Base-by-base conservation (phyloP, 352 stramenopile genomes). In the Phytophthora crassamura region DNA sequence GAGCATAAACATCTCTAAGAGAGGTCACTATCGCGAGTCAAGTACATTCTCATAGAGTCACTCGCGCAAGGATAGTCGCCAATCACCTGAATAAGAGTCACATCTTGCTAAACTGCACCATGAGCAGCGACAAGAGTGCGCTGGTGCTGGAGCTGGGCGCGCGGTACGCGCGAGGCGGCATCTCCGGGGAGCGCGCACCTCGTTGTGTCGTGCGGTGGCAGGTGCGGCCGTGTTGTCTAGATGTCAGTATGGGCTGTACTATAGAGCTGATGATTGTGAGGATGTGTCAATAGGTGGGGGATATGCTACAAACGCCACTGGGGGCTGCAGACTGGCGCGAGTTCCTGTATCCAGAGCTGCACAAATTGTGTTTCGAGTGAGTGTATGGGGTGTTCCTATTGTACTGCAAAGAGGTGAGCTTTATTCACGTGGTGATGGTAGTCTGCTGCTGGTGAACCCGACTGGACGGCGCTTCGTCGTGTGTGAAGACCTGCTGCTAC, bases 131-230 rank as follows among this genome's bases (percentile, higher is more conserved):
- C 56, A 87, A 85, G 74, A 81, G 60, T 45, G 74, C 83, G 75
- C 80, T 96, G 46, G 86, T 96, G 66, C 64, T 96, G 51, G 88
- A 96, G 62, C 53, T 96, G 30, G 88, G 88, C 39, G 63, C 68
- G 15, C 83, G 82, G 40, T 93, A 82, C 71, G 60, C 88, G 39
- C 84, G 87, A 57, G 85, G 75, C 54, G 88, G 88, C 14, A 59
- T 96, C 42, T 89, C 88, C 8, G 84, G 86, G 42, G 88, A 96
- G 72, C 80, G 85, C 18, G 77, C 81, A 28, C 86, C 88, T 45
- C 88, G 86, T 11, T 85, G 69, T 39, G 72, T 94, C 9, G 46
- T 86, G 51, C 64, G 72, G 18, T 96, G 86, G 82, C 72, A 93
- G 70, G 86, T 95, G 35, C 46, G 64, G 59, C 5, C 10, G 32